phyloP scores from a whole-genome alignment of 2,329 filamentous ascomycete species.

The Pseudogymnoascus sp. region DNA sequence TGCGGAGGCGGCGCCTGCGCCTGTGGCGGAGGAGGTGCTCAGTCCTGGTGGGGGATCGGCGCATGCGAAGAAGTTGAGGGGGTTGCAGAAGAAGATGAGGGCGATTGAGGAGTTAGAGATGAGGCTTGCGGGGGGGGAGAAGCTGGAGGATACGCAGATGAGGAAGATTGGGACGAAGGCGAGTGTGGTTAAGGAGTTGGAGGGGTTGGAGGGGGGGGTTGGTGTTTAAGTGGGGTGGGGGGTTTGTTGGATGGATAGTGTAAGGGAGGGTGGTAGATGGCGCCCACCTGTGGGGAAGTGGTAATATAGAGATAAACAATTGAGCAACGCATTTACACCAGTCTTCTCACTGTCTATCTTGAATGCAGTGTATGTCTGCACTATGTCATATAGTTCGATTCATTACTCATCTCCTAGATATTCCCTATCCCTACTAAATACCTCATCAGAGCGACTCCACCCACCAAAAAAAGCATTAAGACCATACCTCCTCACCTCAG shows the following conservation, averaged over 20 bases:
- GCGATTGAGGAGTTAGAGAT: constrained; percentile 98
- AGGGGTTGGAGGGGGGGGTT: constrained; percentile 29
- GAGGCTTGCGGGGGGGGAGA: constrained; percentile 88
- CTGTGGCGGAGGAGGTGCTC: constrained; percentile 42
- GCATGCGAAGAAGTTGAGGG: constrained; percentile 90
- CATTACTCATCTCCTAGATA: too few species aligned
- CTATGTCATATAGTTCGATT: too few species aligned
- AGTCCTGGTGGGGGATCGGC: constrained; percentile 52
- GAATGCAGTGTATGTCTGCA: too few species aligned
- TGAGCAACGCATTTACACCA: not conserved
- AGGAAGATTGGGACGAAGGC: constrained; percentile 95
- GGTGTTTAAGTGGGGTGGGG: not conserved
- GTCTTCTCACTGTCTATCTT: not conserved
- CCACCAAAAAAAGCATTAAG: too few species aligned
- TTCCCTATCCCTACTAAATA: too few species aligned
- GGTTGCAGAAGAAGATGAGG: constrained; percentile 91
- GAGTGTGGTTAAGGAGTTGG: constrained; percentile 74
- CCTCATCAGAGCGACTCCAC: too few species aligned
- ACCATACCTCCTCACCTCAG: too few species aligned
- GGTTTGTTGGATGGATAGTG: too few species aligned
- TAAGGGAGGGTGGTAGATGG: too few species aligned
- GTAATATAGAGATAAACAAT: not conserved
- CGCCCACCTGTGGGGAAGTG: too few species aligned
- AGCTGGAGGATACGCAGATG: constrained; percentile 95
- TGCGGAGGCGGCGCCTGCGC: constrained; percentile 35